These are phyloP conservation scores for Lasiodiplodia gonubiensis DNA, from an alignment of 2,329 filamentous ascomycete species.

Conservation along the genomic window DNA sequence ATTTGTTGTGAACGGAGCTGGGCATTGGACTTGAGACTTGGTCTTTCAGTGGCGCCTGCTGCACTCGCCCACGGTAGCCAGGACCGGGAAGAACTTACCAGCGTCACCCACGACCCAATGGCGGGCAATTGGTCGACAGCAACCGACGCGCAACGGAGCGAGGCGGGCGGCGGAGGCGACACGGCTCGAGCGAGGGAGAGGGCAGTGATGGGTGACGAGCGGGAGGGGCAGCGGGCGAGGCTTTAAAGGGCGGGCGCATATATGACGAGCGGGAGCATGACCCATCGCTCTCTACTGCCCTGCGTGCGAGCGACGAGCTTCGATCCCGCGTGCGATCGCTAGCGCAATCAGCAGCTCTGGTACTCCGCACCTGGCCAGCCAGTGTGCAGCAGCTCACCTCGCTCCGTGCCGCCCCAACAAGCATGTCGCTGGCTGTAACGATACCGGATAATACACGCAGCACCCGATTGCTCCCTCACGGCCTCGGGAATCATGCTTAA, in stretches of 20 bases:
- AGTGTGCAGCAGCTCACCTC: conserved; percentile 12
- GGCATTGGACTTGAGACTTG: conserved; percentile 3
- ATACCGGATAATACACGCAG: background rate
- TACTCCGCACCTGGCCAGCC: conserved; percentile 6
- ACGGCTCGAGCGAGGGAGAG: background rate
- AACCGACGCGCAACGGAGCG: background rate
- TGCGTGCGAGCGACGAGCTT: background rate
- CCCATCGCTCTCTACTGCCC: background rate
- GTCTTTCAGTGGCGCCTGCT: background rate
- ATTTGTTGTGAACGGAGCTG: conserved; percentile 10
- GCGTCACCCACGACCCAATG: conserved; percentile 10
- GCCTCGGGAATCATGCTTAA: background rate
- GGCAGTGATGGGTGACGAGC: background rate
- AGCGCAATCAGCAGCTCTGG: conserved; percentile 18
- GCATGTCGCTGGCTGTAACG: conserved; percentile 19
- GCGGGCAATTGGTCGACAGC: conserved; percentile 13
- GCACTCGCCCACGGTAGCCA: background rate
- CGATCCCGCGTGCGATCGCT: conserved; percentile 24
- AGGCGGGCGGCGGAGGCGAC: conserved; percentile 5
- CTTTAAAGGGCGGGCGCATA: conserved; percentile 12
- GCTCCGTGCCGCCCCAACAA: conserved; percentile 16
- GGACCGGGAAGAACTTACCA: conserved; percentile 1
- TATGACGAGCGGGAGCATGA: conserved; percentile 15
- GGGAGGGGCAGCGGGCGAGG: conserved; percentile 13
- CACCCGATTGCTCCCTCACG: background rate